Evolutionary conservation across 2,329 filamentous ascomycete species (phyloP), one percentile per base, ranked within the genome.

Genomic region (Talaromyces sp.): DNA sequence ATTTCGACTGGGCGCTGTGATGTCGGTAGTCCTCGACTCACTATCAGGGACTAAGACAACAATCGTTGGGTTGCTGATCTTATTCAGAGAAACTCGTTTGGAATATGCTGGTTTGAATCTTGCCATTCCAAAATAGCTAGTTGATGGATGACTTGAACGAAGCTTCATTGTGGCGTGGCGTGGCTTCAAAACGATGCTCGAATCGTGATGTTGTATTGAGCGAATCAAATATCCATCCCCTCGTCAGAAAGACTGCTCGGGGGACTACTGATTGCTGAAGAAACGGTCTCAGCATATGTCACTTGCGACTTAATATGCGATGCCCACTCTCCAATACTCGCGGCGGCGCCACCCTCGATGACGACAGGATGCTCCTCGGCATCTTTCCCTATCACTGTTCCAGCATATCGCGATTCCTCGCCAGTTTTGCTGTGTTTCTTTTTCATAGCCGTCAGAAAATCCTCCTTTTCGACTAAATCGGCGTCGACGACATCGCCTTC

Each of bases 351-450:
- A 50, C 93, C 93, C 72, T 96, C 92, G 56, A 96, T 88, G 56
- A 87, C 80, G 29, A 96, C 79, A 8, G 88, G 84, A 69, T 85
- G 86, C 60, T 87, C 84, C 66, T 96, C 91, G 55, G 83, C 83
- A 51, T 82, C 80, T 65, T 87, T 87, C 4, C 93, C 93, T 11
- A 98, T 80, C 0, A 95, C 84, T 0, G 93, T 96, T 31, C 91
- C 91, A 66, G 89, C 86, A 73, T 91, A 96, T 69, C 93, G 88
- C 10, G 88, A 88, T 70, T 96, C 92, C 69, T 96, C 91, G 64
- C 89, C 90, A 0, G 89, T 90, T 68, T 95, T 96, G 77, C 88
- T 92, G 74, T 96, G 90, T 71, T 96, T 96, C 77, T 93, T 95
- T 76, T 96, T 97, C 49, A 98, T 79, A 4, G 87, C 89, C 60